Evolutionary conservation across 306 rosid species (phyloP).

Genomic region (Gleditsia sinensis): DNA sequence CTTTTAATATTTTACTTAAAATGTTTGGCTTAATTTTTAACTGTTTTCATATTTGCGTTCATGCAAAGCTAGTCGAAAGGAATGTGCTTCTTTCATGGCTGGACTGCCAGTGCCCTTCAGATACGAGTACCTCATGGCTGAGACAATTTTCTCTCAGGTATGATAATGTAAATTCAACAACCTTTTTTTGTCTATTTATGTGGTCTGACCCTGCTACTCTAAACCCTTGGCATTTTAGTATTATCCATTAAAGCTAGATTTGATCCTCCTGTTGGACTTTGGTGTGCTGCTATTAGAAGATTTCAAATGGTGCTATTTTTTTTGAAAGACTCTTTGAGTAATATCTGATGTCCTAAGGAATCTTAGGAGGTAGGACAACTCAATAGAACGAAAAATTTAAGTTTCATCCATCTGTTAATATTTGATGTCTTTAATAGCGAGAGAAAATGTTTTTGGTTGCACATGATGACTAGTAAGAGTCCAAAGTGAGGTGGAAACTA

Average conservation of each 20-base stretch:
- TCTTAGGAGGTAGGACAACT: not conserved
- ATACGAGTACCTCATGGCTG: conserved; percentile 98
- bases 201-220: not conserved
- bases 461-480: not conserved
- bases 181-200: not conserved
- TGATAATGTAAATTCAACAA: not conserved
- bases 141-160: conserved; percentile 99
- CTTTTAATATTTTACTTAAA: not conserved
- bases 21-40: conserved; percentile 41
- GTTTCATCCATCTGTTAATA: conserved; percentile 9
- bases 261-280: conserved; percentile 22
- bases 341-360: not conserved
- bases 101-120: conserved; percentile 94
- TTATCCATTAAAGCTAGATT: conserved; percentile 8
- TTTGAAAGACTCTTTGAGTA: not conserved
- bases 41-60: conserved; percentile 52
- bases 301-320: not conserved
- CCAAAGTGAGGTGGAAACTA: not conserved
- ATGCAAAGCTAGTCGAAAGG: conserved; percentile 99
- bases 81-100: conserved; percentile 96
- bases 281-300: not conserved
- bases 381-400: not conserved
- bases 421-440: conserved; percentile 12
- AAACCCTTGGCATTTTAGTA: not conserved
- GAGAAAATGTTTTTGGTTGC: not conserved